Evolutionary conservation across 495 filamentous ascomycete genomes (phyloP).

Genomic region (Penicillium riverlandense): DNA sequence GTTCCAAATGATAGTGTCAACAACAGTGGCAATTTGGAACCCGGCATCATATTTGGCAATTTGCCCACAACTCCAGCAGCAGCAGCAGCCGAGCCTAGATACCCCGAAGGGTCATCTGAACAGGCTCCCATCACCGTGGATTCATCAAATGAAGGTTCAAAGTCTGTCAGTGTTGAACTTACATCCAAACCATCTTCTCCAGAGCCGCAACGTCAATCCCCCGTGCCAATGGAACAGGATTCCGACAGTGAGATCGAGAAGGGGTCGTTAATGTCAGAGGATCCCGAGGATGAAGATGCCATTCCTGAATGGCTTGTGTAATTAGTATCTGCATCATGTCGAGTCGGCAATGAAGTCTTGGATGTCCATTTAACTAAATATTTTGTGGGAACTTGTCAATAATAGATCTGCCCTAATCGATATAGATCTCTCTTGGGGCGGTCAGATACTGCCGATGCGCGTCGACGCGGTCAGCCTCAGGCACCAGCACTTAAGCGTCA

Average conservation of each 20-base stretch:
- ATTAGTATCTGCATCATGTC: neutral
- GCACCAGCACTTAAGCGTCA: slow-evolving; percentile 10
- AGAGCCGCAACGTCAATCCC: slow-evolving; percentile 1
- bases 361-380: no score
- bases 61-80: neutral
- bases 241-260: slow-evolving; percentile 34
- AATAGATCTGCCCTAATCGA: no score
- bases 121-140: slow-evolving; percentile 17
- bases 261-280: slow-evolving; percentile 47
- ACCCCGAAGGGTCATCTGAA: slow-evolving; percentile 12
- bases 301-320: slow-evolving; percentile 57
- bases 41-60: neutral
- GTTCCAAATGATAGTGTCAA: slow-evolving; percentile 11
- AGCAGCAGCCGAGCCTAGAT: neutral
- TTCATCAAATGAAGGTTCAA: slow-evolving; percentile 16
- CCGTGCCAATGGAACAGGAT: slow-evolving; percentile 3
- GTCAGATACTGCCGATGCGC: slow-evolving; percentile 12
- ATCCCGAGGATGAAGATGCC: slow-evolving; percentile 63
- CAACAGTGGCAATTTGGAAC: neutral
- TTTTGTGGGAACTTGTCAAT: no score
- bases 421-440: neutral
- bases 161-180: slow-evolving; percentile 20
- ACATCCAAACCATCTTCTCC: slow-evolving; percentile 14
- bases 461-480: slow-evolving; percentile 19
- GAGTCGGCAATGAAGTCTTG: slow-evolving; percentile 4